Evolutionary conservation across 805 yeast genomes (phyloP).

Genomic region (Sungouiozyma intestinalis): DNA sequence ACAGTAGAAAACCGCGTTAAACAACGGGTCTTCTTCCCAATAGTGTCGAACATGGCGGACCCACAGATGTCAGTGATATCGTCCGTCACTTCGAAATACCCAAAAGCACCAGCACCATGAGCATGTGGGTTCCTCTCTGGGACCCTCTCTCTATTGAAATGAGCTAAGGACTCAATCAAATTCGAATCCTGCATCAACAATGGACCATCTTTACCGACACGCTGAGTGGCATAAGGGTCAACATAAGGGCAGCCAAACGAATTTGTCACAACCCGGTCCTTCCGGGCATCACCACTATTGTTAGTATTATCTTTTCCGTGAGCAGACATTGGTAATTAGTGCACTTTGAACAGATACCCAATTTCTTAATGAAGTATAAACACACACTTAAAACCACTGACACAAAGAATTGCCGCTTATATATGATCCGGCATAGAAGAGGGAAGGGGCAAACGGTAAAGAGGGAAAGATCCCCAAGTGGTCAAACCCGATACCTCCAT

Average conservation of each 20-base stretch:
- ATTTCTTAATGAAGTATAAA: too few relatives aligned
- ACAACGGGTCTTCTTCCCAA: constrained; percentile 35
- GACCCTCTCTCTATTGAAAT: constrained; percentile 53
- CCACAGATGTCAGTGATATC: constrained; percentile 41
- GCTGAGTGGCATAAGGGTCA: constrained; percentile 30
- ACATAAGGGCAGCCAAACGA: constrained; percentile 66
- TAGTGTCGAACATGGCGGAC: constrained; percentile 33
- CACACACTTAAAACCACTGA: not conserved
- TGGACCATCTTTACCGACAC: constrained; percentile 35
- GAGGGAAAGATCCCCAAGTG: too few relatives aligned
- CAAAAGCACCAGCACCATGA: constrained; percentile 55
- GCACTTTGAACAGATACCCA: too few relatives aligned
- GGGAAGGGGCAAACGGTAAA: too few relatives aligned
- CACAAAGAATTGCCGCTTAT: too few relatives aligned
- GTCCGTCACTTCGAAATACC: constrained; percentile 49
- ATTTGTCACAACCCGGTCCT: constrained; percentile 51
- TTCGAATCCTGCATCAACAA: constrained; percentile 48
- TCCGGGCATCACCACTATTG: constrained; percentile 21
- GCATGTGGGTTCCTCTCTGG: constrained; percentile 65
- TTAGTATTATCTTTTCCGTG: constrained; percentile 17
- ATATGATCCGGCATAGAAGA: too few relatives aligned
- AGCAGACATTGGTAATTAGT: not conserved
- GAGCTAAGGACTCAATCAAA: constrained; percentile 45
- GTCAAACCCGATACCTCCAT: too few relatives aligned
- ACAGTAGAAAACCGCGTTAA: constrained; percentile 60